Evolutionary conservation across 768 basidiomycete genomes (phyloP).

Genomic region (Hypsizygus marmoreus): DNA sequence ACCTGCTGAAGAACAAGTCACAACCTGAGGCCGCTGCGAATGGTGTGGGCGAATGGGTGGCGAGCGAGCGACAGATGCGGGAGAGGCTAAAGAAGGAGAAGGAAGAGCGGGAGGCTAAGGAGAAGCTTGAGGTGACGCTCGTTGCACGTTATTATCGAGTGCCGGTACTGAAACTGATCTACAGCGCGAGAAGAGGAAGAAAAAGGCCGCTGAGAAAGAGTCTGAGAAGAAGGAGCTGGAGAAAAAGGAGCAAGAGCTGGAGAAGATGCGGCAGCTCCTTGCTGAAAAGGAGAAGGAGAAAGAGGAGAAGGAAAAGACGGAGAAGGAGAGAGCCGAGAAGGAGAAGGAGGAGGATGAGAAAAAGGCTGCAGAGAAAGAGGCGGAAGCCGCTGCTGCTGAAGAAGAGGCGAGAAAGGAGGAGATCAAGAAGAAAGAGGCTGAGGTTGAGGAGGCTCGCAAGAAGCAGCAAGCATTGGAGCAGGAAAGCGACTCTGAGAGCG

Average conservation of each 20-base stretch:
- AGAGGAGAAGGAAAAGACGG: slow-evolving; percentile 45
- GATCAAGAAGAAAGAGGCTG: slow-evolving; percentile 23
- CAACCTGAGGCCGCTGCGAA: slow-evolving; percentile 75
- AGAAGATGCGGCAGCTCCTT: slow-evolving; percentile 50
- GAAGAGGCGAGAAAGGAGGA: slow-evolving; percentile 23
- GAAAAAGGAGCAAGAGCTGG: slow-evolving; percentile 62
- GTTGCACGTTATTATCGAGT: slow-evolving; percentile 3
- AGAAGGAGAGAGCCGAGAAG: slow-evolving; percentile 28
- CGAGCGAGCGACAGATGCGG: slow-evolving; percentile 71
- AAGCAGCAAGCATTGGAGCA: slow-evolving; percentile 22
- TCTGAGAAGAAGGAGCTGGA: slow-evolving; percentile 64
- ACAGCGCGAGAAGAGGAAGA: slow-evolving; percentile 51
- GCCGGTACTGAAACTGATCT: slow-evolving; percentile 5
- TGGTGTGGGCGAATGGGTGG: slow-evolving; percentile 71
- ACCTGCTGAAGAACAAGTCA: slow-evolving; percentile 83
- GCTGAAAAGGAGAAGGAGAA: slow-evolving; percentile 56
- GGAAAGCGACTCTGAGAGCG: slow-evolving; percentile 32
- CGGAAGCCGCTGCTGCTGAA: slow-evolving; percentile 31
- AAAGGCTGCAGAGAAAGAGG: slow-evolving; percentile 24
- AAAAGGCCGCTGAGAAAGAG: slow-evolving; percentile 58
- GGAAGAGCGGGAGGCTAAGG: slow-evolving; percentile 67
- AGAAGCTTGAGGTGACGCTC: slow-evolving; percentile 64
- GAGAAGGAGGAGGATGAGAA: slow-evolving; percentile 24
- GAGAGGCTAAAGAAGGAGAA: slow-evolving; percentile 75
- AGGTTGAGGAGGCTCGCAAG: slow-evolving; percentile 26